These are phyloP conservation scores for Phytophthora meadii DNA, from an alignment of 352 stramenopile species.

Conservation along the genomic window DNA sequence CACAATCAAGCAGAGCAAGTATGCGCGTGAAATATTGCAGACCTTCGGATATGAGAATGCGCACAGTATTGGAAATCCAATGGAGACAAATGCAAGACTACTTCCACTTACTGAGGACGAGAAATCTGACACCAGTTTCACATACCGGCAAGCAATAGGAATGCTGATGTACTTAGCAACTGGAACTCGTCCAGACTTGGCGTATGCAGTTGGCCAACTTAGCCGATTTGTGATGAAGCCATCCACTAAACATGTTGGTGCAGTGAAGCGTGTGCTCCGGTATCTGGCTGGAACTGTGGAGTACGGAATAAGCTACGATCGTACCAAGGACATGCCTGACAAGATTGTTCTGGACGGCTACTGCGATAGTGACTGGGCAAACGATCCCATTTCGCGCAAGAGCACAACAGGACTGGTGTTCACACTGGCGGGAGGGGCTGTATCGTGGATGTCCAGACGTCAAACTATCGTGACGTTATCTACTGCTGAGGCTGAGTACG, in stretches of 20 bases:
- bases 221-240: background rate
- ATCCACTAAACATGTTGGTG: background rate
- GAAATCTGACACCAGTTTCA: background rate
- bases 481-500: background rate
- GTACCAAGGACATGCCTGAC: background rate
- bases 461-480: background rate
- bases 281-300: background rate
- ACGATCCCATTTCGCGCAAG: background rate
- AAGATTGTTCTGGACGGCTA: background rate
- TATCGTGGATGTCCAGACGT: slow-evolving; percentile 3
- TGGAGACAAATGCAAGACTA: background rate
- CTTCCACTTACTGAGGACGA: background rate
- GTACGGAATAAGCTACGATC: background rate
- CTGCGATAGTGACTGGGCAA: background rate
- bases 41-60: background rate
- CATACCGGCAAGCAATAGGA: background rate
- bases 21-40: background rate
- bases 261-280: slow-evolving; percentile 3
- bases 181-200: background rate
- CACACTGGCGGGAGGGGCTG: background rate
- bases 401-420: slow-evolving; percentile 7
- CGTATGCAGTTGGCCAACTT: background rate
- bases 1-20: background rate
- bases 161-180: background rate
- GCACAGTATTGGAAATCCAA: background rate